Evolutionary conservation across 1,139 yeast genomes (phyloP).

Genomic region (Hansenula sp.): DNA sequence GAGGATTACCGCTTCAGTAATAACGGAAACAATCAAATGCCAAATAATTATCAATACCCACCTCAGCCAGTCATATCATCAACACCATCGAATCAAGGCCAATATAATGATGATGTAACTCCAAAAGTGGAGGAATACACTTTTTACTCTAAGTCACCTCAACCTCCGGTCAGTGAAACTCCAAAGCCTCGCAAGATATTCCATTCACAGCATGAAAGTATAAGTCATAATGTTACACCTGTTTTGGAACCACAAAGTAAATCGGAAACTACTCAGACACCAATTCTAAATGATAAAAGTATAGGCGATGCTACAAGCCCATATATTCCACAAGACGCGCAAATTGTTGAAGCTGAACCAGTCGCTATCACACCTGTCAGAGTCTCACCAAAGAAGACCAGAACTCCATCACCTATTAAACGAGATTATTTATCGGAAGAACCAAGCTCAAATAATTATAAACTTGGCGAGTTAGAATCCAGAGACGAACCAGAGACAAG

Average conservation of each 20-base stretch:
- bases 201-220: slow-evolving; percentile 1
- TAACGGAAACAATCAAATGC: neutral
- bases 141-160: neutral
- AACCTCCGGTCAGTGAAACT: neutral
- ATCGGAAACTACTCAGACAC: neutral
- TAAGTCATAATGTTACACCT: slow-evolving; percentile 4
- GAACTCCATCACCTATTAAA: neutral
- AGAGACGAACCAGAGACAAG: slow-evolving; percentile 6
- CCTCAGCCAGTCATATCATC: neutral
- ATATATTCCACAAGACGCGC: neutral
- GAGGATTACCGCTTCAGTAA: neutral
- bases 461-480: too few species aligned
- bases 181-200: neutral
- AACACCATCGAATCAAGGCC: neutral
- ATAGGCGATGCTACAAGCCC: neutral
- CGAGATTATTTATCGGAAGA: neutral
- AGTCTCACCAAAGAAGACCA: neutral
- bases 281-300: neutral
- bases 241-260: neutral
- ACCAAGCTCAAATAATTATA: neutral
- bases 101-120: slow-evolving; percentile 12
- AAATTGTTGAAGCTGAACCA: neutral
- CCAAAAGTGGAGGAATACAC: slow-evolving; percentile 6
- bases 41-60: neutral
- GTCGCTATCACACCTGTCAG: neutral